A percentile compares a stretch with the other conserved stretches of the same genome.
Evolutionary conservation across 805 yeast genomes (phyloP).

Genomic region (Saccharomycopsis lassenensis): DNA sequence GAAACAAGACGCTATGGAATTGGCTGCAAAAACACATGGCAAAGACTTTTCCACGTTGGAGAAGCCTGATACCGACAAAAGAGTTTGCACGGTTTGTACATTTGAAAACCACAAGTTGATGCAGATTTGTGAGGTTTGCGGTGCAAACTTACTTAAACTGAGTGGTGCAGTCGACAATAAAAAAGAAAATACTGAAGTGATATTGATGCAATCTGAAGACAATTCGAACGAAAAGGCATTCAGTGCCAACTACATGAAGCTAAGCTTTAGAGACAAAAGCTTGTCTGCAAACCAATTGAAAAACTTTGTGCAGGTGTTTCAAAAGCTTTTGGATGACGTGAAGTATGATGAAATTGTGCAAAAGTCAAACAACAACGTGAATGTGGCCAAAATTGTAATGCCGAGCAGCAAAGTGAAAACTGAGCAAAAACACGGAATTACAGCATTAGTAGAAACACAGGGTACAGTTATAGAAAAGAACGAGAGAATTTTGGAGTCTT

Average conservation of each 20-base stretch:
- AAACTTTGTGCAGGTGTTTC: slow-evolving; percentile 6
- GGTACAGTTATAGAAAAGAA: slow-evolving; percentile 45
- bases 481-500: slow-evolving; percentile 49
- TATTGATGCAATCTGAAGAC: not conserved
- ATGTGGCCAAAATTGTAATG: slow-evolving; percentile 12
- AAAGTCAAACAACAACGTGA: slow-evolving; percentile 6
- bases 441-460: slow-evolving; percentile 51
- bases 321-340: slow-evolving; percentile 9
- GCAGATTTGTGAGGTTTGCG: slow-evolving; percentile 80
- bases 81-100: slow-evolving; percentile 62
- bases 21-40: no score
- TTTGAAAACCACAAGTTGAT: slow-evolving; percentile 76
- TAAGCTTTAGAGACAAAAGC: slow-evolving; percentile 12
- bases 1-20: no score
- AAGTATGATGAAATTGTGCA: slow-evolving; percentile 1
- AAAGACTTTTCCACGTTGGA: no score
- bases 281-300: slow-evolving; percentile 7
- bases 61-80: no score
- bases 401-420: not conserved
- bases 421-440: slow-evolving; percentile 46
- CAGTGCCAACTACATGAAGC: slow-evolving; percentile 10
- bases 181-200: not conserved
- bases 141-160: slow-evolving; percentile 35
- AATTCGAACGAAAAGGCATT: slow-evolving; percentile 20
- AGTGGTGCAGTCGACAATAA: slow-evolving; percentile 21